phyloP scores from a whole-genome alignment of 1,284 basidiomycete genomes.

The Tilletia horrida region DNA sequence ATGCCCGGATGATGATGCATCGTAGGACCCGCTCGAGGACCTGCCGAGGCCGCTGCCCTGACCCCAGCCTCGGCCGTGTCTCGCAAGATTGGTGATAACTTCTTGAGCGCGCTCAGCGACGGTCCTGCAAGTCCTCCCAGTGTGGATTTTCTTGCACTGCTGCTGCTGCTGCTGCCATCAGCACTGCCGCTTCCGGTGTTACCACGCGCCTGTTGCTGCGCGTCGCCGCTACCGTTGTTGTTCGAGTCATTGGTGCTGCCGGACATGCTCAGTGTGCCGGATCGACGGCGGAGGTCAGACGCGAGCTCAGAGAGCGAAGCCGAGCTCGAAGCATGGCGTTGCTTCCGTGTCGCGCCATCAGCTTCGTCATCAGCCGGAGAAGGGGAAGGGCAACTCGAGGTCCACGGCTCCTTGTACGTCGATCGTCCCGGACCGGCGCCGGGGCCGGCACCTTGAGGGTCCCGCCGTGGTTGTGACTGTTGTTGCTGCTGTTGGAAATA shows the following conservation, averaged over 20 bases:
- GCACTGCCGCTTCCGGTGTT: not conserved
- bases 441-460: not conserved
- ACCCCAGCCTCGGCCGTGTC: slow-evolving; percentile 10
- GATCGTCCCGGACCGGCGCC: too few species aligned
- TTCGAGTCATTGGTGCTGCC: not conserved
- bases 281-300: slow-evolving; percentile 6
- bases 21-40: not conserved
- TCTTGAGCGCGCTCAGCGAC: slow-evolving; percentile 5
- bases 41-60: slow-evolving; percentile 10
- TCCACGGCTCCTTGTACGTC: too few species aligned
- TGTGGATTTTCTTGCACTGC: not conserved
- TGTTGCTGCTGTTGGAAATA: slow-evolving; percentile 21
- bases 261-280: not conserved
- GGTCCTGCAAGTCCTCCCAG: not conserved
- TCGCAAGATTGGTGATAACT: slow-evolving; percentile 2
- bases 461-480: not conserved
- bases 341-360: not conserved
- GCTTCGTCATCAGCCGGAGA: too few species aligned
- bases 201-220: too few species aligned
- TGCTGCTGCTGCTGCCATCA: too few species aligned
- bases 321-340: slow-evolving; percentile 2
- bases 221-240: too few species aligned
- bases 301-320: slow-evolving; percentile 1
- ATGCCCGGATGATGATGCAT: slow-evolving; percentile 16
- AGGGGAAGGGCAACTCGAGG: too few species aligned